Percentiles rank a stretch among this genome's conserved stretches.
Evolutionary conservation across 768 basidiomycete species (phyloP).

Genomic region (Termitomyces sp.): DNA sequence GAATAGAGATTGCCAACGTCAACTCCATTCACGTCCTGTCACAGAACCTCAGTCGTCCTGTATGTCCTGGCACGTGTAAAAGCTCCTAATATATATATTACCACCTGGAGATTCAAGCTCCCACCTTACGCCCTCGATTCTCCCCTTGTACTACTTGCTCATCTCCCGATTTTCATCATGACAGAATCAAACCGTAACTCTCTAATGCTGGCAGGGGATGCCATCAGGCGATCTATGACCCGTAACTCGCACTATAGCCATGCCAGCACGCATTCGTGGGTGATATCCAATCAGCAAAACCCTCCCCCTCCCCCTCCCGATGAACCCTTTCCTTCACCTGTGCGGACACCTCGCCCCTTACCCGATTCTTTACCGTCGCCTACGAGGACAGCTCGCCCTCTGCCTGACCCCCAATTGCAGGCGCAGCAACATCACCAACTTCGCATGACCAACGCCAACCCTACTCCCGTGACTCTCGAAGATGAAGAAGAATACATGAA

Average conservation of each 20-base stretch:
- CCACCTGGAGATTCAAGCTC: background rate
- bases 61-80: background rate
- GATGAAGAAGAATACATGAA: slow-evolving; percentile 31
- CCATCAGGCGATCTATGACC: slow-evolving; percentile 15
- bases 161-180: background rate
- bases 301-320: slow-evolving; percentile 27
- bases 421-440: slow-evolving; percentile 10
- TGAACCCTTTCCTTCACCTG: slow-evolving; percentile 16
- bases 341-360: slow-evolving; percentile 25
- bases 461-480: slow-evolving; percentile 6
- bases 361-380: slow-evolving; percentile 28
- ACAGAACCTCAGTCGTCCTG: background rate
- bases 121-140: background rate
- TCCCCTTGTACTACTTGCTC: background rate
- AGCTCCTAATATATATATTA: background rate
- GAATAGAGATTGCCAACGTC: background rate
- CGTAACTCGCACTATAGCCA: slow-evolving; percentile 19
- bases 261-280: slow-evolving; percentile 35
- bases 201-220: slow-evolving; percentile 12
- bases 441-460: slow-evolving; percentile 17
- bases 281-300: slow-evolving; percentile 29
- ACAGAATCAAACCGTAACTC: slow-evolving; percentile 14
- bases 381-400: slow-evolving; percentile 24
- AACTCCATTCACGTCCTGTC: background rate
- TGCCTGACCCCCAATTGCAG: slow-evolving; percentile 25